Conservation (phyloP, 73 alveolate genomes). For the Paramecium tetraurelia region DNA sequence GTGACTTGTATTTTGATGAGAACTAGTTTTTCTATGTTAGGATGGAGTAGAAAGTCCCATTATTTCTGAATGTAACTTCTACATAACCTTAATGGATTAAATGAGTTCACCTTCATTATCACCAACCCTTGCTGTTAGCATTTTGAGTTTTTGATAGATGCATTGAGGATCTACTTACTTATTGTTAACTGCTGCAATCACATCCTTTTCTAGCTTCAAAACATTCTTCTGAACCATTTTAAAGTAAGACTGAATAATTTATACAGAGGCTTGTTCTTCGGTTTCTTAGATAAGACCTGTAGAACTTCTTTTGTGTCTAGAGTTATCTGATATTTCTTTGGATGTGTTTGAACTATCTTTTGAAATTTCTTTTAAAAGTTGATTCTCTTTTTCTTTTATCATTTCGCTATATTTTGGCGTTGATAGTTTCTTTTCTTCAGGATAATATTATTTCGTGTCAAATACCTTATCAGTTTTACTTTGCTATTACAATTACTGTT, state of each 20-base stretch:
- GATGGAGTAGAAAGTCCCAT: conserved; percentile 16
- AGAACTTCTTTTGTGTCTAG: conserved; percentile 28
- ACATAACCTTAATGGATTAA: conserved; percentile 6
- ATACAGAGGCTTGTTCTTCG: background rate
- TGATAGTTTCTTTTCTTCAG: conserved; percentile 1
- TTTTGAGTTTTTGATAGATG: background rate
- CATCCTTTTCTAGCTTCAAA: conserved; percentile 13
- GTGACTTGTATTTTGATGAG: conserved; percentile 23
- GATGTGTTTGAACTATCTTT: background rate
- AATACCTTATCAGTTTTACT: background rate
- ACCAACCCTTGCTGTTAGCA: background rate
- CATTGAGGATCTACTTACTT: background rate
- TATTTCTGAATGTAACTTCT: background rate
- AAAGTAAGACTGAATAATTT: background rate
- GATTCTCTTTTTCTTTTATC: background rate
- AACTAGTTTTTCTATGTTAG: conserved; percentile 43
- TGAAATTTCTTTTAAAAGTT: background rate
- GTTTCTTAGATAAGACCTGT: background rate
- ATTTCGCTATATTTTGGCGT: conserved; percentile 21
- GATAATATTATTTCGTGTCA: background rate
- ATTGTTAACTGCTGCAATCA: background rate
- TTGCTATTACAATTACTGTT: background rate
- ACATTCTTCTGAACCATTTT: conserved; percentile 40
- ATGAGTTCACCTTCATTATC: conserved; percentile 37
- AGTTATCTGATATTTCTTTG: background rate